phyloP scores from a whole-genome alignment of 192 early-diverging fungal genomes.

The Linnemannia schmuckeri region DNA sequence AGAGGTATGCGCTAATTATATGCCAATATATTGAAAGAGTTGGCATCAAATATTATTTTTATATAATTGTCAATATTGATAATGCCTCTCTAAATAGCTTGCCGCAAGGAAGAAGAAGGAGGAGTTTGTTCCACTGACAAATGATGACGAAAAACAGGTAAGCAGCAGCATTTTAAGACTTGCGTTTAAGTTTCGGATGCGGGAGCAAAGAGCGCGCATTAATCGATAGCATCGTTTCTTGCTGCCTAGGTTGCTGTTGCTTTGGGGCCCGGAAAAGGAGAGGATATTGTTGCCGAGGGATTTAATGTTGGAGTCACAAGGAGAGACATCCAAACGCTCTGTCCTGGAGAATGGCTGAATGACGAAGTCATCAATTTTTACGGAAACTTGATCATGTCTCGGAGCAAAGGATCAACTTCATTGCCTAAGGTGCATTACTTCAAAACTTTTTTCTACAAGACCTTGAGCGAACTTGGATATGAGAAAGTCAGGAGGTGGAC shows the following conservation, averaged over 20 bases:
- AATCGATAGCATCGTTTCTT: neutral
- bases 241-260: conserved; percentile 16
- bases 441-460: conserved; percentile 93
- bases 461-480: conserved; percentile 78
- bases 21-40: neutral
- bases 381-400: conserved; percentile 78
- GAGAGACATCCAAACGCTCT: conserved; percentile 80
- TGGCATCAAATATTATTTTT: neutral
- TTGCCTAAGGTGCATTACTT: conserved; percentile 86
- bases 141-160: conserved; percentile 32
- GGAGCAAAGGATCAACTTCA: conserved; percentile 58
- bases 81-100: neutral
- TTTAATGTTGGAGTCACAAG: conserved; percentile 73
- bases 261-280: conserved; percentile 24
- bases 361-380: conserved; percentile 99
- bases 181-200: neutral
- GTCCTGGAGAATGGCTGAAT: conserved; percentile 87
- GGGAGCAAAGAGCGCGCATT: neutral
- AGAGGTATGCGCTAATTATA: conserved; percentile 9
- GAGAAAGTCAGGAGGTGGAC: conserved; percentile 85
- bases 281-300: conserved; percentile 49
- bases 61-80: neutral
- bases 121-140: conserved; percentile 13
- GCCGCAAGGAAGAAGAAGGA: conserved; percentile 4
- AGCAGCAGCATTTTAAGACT: neutral